A percentile compares a stretch with the other conserved stretches of the same genome.
These are phyloP conservation scores for Clonostachys byssicola DNA, from an alignment of 2,329 filamentous ascomycete species.

Conservation along the genomic window DNA sequence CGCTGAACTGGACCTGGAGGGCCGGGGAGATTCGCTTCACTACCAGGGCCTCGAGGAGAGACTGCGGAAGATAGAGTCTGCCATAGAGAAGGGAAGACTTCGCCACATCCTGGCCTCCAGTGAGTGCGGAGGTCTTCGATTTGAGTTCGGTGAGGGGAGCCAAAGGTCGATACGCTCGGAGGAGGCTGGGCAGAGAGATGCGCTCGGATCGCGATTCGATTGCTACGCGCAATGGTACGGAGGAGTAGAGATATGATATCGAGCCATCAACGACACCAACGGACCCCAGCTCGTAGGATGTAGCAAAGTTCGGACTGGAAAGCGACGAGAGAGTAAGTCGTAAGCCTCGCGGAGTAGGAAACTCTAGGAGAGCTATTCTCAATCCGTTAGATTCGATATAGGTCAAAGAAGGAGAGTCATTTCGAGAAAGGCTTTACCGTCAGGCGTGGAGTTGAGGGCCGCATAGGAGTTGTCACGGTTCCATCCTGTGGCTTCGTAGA, in stretches of 20 bases:
- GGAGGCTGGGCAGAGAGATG: conserved; percentile 72
- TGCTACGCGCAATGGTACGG: conserved; percentile 66
- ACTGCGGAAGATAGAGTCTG: conserved; percentile 76
- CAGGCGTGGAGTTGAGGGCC: conserved; percentile 75
- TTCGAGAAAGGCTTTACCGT: conserved; percentile 48
- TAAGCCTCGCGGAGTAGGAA: conserved; percentile 78
- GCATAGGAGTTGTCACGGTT: conserved; percentile 90
- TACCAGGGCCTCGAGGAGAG: conserved; percentile 81
- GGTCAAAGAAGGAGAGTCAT: background rate
- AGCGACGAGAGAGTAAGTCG: conserved; percentile 87
- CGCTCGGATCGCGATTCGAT: conserved; percentile 65
- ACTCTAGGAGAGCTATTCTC: conserved; percentile 73
- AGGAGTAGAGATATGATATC: conserved; percentile 95
- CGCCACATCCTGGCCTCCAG: conserved; percentile 16
- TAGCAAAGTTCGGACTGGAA: conserved; percentile 88
- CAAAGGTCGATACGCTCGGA: conserved; percentile 79
- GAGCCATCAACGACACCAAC: conserved; percentile 92
- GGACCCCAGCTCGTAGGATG: conserved; percentile 86
- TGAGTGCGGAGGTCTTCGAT: conserved; percentile 12
- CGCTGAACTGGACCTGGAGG: conserved; percentile 75
- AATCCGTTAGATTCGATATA: background rate
- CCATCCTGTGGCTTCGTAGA: conserved; percentile 84
- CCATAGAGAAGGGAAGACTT: conserved; percentile 66
- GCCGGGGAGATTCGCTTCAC: conserved; percentile 73
- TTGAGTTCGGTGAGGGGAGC: conserved; percentile 47